Evolutionary conservation across 2,329 filamentous ascomycete genomes (phyloP), one percentile per base, ranked within the genome.

Genomic region (Lasiodiplodia theobromae): DNA sequence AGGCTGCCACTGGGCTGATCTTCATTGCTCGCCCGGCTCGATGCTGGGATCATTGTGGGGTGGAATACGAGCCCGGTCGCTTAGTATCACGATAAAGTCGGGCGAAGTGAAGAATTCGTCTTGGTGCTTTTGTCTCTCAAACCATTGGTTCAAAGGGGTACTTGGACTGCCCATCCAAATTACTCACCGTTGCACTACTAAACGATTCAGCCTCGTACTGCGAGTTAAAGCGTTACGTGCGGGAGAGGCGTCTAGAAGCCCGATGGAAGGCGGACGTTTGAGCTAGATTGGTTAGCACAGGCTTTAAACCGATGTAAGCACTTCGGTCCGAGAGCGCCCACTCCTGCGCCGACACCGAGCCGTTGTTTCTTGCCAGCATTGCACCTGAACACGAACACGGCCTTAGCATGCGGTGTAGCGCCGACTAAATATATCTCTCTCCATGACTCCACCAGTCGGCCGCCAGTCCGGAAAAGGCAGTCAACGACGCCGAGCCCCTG

Each of bases 381-480:
- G 31, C 18, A n/a, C 2, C 18, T 8, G 34, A 40, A 58, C 34
- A 58, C 54, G 54, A 23, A 34, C 54, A 18, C n/a, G 7, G 14
- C 54, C 12, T 21, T 25, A 21, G 3, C 28, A n/a, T 44, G 58
- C 40, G 44, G 58, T 40, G 25, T 37, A 37, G 58, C 25, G 37
- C 3, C 44, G 28, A 4, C 60, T 64, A 64, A 52, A 64, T 64
- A 37, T 64, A 64, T 28, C 23, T 4, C 31, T 31, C 23, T n/a
- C 60, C 16, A 14, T 14, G 12, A 16, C 28, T n/a, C 60, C 44
- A 23, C 47, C 8, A 10, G 4, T 64, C 60, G 60, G 60, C 18
- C 60, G 60, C 60, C 28, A 38, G n/a, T n/a, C 47, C 60, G 28
- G 23, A 64, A 25, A 1, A 25, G 60, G 60, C 28, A 64, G 60